phyloP scores from a whole-genome alignment of 1,284 basidiomycete genomes.

The Cryptococcus deneoformans region DNA sequence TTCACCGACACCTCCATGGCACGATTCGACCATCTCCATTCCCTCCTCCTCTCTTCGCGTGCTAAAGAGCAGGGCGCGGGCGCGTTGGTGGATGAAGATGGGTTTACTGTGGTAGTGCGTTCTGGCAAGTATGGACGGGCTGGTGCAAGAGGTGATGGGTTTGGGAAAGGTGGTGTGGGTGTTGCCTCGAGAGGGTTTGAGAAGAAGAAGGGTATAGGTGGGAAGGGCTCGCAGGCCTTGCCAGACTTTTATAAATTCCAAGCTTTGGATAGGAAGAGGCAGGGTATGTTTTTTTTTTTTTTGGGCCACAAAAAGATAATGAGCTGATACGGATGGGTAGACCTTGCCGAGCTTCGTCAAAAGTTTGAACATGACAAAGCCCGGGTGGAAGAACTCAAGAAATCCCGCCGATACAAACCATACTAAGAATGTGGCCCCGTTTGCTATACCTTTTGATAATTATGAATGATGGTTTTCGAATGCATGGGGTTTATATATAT shows the following conservation, averaged over 20 bases:
- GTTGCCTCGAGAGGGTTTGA: conserved; percentile 39
- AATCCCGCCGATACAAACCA: conserved; percentile 74
- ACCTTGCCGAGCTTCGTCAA: conserved; percentile 70
- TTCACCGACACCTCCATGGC: conserved; percentile 75
- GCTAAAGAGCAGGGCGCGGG: conserved; percentile 60
- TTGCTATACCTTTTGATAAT: no score
- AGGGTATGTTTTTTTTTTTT: conserved; percentile 58
- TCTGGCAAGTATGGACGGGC: conserved; percentile 85
- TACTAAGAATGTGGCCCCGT: conserved; percentile 54
- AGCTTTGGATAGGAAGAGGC: conserved; percentile 77
- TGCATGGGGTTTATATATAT: no score
- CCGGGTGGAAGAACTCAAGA: conserved; percentile 78
- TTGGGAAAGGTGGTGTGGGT: conserved; percentile 39
- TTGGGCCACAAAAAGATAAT: background rate
- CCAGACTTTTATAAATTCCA: conserved; percentile 80
- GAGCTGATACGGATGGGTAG: conserved; percentile 43
- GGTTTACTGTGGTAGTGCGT: conserved; percentile 83
- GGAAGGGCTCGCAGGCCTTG: conserved; percentile 62
- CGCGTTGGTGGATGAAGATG: conserved; percentile 82
- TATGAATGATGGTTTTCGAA: no score
- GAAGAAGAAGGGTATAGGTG: conserved; percentile 59
- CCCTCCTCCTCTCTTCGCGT: conserved; percentile 43
- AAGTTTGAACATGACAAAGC: conserved; percentile 81
- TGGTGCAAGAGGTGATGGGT: conserved; percentile 53
- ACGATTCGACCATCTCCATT: conserved; percentile 68